These are phyloP conservation scores for Fusarium sp. DNA, from an alignment of 2,329 filamentous ascomycete species.

Conservation along the genomic window DNA sequence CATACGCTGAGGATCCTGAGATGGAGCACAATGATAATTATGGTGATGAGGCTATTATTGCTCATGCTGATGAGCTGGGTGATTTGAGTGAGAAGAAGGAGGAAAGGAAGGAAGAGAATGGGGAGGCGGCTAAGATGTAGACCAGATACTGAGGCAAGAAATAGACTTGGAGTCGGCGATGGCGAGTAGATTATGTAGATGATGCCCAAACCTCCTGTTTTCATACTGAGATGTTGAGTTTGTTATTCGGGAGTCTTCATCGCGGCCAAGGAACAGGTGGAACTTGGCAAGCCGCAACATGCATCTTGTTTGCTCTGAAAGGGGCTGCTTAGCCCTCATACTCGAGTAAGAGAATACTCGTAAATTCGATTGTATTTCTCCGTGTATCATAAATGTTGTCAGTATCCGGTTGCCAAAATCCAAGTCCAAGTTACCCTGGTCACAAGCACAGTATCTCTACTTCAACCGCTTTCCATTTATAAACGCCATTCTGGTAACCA, in stretches of 20 bases:
- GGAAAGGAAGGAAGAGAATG: slow-evolving; percentile 46
- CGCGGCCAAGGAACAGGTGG: too few species aligned
- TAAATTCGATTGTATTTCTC: background rate
- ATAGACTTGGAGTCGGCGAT: background rate
- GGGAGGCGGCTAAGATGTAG: slow-evolving; percentile 51
- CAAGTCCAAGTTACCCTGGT: background rate
- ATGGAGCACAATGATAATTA: slow-evolving; percentile 76
- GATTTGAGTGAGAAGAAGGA: slow-evolving; percentile 57
- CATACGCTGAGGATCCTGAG: slow-evolving; percentile 84
- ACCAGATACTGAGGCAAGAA: background rate
- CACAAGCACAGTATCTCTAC: background rate
- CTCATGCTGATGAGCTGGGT: slow-evolving; percentile 59
- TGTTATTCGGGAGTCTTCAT: background rate
- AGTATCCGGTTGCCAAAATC: background rate
- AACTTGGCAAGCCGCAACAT: background rate
- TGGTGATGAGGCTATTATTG: slow-evolving; percentile 66
- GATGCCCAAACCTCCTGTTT: too few species aligned
- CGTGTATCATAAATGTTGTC: background rate
- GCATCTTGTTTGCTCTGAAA: background rate
- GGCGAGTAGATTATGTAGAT: background rate
- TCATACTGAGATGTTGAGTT: background rate
- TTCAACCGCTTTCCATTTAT: background rate
- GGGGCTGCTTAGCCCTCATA: background rate
- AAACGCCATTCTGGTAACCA: background rate
- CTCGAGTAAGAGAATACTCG: background rate